Conservation (phyloP, 306 rosid genomes). For the Sindora glabra region DNA sequence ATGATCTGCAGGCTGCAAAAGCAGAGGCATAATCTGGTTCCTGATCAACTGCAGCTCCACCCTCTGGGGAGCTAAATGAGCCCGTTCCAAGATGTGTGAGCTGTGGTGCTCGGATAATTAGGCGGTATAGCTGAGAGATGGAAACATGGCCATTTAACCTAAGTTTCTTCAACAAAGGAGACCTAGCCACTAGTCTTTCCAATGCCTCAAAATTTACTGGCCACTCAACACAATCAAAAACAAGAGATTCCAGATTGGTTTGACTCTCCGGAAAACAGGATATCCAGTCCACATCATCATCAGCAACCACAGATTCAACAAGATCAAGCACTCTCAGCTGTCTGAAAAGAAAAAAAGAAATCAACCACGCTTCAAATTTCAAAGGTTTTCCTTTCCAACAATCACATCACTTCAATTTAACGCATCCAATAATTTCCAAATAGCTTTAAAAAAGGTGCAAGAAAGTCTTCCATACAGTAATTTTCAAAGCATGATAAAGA, state of each 20-base stretch:
- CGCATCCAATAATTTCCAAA: neutral
- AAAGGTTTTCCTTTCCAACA: neutral
- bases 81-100: slow-evolving; percentile 82
- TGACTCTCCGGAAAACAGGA: slow-evolving; percentile 63
- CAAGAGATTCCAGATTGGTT: slow-evolving; percentile 59
- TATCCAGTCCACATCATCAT: slow-evolving; percentile 71
- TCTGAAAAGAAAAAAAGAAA: slow-evolving; percentile 27
- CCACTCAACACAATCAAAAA: slow-evolving; percentile 60
- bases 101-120: slow-evolving; percentile 60
- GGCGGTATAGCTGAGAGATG: slow-evolving; percentile 43
- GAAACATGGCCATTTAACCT: slow-evolving; percentile 49
- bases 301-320: slow-evolving; percentile 53
- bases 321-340: slow-evolving; percentile 75
- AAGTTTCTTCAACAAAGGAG: slow-evolving; percentile 70
- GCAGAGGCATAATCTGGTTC: slow-evolving; percentile 62
- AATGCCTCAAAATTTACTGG: slow-evolving; percentile 61
- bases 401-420: neutral
- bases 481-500: neutral
- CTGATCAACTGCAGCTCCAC: slow-evolving; percentile 30
- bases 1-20: slow-evolving; percentile 62
- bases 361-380: neutral
- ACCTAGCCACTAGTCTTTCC: slow-evolving; percentile 75
- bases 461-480: neutral
- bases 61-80: slow-evolving; percentile 35
- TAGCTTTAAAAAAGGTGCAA: neutral